Evolutionary conservation across 2,329 filamentous ascomycete species (phyloP).

Genomic region (Nannizziopsis barbatae): DNA sequence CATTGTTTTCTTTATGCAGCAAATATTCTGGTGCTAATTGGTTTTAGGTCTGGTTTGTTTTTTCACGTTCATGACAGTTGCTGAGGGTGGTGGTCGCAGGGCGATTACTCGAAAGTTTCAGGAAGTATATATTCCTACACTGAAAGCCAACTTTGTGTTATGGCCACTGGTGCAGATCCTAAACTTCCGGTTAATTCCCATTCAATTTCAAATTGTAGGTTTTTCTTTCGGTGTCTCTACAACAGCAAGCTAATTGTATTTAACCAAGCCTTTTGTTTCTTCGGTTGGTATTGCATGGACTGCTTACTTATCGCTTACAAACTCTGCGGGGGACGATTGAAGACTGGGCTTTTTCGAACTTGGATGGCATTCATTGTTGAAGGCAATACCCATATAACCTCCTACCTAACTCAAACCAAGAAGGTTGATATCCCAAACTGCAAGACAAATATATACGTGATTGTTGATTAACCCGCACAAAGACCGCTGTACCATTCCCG

Average conservation of each 20-base stretch:
- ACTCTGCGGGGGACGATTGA: conserved; percentile 59
- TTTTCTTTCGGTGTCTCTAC: background rate
- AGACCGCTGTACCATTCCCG: no score
- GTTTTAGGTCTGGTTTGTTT: conserved; percentile 62
- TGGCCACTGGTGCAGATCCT: conserved; percentile 95
- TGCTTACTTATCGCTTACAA: conserved; percentile 78
- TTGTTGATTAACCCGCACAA: no score
- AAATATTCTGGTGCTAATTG: background rate
- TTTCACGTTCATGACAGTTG: conserved; percentile 92
- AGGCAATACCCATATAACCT: no score
- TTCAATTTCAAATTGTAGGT: conserved; percentile 91
- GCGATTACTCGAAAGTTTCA: conserved; percentile 74
- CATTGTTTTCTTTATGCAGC: conserved; percentile 15
- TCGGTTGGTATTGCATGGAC: conserved; percentile 92
- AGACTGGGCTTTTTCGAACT: no score
- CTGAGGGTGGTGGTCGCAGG: conserved; percentile 76
- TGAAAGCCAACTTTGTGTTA: conserved; percentile 90
- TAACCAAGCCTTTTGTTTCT: conserved; percentile 72
- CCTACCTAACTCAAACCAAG: no score
- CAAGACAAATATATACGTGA: no score
- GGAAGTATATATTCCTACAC: conserved; percentile 84
- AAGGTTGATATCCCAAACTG: no score
- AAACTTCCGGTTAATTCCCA: conserved; percentile 90
- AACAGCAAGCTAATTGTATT: conserved; percentile 1
- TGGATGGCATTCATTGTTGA: no score